Conservation (phyloP, 2,329 filamentous ascomycete genomes). For the Lojkania enalia region DNA sequence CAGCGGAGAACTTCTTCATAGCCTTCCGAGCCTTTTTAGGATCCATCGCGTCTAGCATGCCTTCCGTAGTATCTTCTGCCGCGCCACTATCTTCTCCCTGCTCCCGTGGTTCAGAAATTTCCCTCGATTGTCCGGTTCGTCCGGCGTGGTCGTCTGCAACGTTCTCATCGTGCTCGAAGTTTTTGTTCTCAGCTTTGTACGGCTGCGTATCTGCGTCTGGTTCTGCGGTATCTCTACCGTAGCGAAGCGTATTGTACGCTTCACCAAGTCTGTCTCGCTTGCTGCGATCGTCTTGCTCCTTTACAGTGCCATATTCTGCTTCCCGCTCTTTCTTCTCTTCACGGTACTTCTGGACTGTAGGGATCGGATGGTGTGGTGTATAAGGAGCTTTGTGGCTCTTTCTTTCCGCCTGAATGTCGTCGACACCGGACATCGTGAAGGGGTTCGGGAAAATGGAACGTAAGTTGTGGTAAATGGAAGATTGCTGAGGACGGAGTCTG, state of each 20-base stretch:
- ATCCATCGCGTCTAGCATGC: conserved; percentile 39
- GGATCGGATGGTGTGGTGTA: conserved; percentile 49
- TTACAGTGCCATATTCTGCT: conserved; percentile 34
- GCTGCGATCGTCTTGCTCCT: conserved; percentile 32
- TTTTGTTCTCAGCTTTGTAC: conserved; percentile 43
- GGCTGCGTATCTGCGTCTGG: conserved; percentile 30
- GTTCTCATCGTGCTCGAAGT: conserved; percentile 32
- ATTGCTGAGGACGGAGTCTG: conserved; percentile 6
- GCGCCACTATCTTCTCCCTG: conserved; percentile 28
- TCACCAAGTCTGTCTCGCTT: conserved; percentile 42
- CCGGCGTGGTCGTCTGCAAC: conserved; percentile 40
- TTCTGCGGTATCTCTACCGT: conserved; percentile 31
- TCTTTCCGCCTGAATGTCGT: conserved; percentile 30
- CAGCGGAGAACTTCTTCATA: conserved; percentile 54
- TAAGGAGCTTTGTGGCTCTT: conserved; percentile 49
- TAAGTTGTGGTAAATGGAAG: conserved; percentile 1
- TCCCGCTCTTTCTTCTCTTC: conserved; percentile 51
- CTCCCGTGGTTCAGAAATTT: conserved; percentile 10
- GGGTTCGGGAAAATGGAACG: conserved; percentile 1
- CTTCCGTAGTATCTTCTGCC: conserved; percentile 51
- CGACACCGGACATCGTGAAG: conserved; percentile 47
- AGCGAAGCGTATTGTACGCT: conserved; percentile 39
- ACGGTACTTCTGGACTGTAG: conserved; percentile 52
- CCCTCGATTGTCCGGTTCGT: conserved; percentile 19
- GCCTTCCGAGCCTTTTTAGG: conserved; percentile 53